phyloP scores from a whole-genome alignment of 352 stramenopile species.

The Pythium chondricola region DNA sequence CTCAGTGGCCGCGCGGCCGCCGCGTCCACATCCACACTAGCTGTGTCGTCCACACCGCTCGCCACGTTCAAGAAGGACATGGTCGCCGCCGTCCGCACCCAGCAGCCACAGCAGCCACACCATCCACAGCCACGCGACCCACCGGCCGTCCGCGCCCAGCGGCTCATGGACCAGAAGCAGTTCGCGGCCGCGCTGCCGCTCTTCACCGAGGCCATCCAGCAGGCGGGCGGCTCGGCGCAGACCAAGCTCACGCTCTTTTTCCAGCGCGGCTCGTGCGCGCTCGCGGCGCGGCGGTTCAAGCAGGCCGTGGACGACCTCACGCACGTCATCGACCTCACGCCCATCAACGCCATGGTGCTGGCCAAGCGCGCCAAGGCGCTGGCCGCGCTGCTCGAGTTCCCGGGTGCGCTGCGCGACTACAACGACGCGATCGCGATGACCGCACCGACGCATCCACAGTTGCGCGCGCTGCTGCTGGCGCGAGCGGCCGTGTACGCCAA shows the following conservation, averaged over 20 bases:
- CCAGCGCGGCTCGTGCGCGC: slow-evolving; percentile 52
- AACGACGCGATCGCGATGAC: slow-evolving; percentile 52
- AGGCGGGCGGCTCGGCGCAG: slow-evolving; percentile 18
- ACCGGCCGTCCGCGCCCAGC: slow-evolving; percentile 29
- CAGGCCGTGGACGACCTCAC: slow-evolving; percentile 70
- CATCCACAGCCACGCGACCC: slow-evolving; percentile 5
- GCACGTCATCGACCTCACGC: slow-evolving; percentile 57
- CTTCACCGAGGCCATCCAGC: slow-evolving; percentile 44
- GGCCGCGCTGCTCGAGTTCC: slow-evolving; percentile 41
- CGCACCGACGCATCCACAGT: slow-evolving; percentile 17
- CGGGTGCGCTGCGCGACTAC: slow-evolving; percentile 58
- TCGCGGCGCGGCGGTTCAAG: slow-evolving; percentile 48
- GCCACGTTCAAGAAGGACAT: slow-evolving; percentile 20
- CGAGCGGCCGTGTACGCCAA: slow-evolving; percentile 43
- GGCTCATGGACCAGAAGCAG: slow-evolving; percentile 51
- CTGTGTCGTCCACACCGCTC: background rate
- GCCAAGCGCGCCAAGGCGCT: slow-evolving; percentile 58
- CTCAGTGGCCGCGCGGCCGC: slow-evolving; percentile 18
- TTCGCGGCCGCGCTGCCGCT: slow-evolving; percentile 47
- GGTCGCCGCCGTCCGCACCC: slow-evolving; percentile 16
- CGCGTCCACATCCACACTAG: background rate
- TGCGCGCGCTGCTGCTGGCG: slow-evolving; percentile 42
- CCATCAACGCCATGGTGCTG: slow-evolving; percentile 59
- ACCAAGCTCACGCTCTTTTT: slow-evolving; percentile 52
- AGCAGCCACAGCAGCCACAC: background rate